Conservation (phyloP, 805 yeast species). For the Isabelozyma gotoi region DNA sequence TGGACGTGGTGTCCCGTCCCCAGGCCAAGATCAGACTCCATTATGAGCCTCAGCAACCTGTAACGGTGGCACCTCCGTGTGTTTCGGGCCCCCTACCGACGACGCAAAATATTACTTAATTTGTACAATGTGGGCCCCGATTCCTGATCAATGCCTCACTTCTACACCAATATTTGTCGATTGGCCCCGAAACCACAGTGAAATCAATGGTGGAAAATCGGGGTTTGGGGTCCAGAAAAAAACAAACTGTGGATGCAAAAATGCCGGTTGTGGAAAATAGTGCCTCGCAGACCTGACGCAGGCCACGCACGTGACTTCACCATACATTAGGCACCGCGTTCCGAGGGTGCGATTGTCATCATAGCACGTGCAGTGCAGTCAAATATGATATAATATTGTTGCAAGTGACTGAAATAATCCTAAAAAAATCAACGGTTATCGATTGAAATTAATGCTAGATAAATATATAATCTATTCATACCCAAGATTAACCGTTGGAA, state of each 20-base stretch:
- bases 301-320: background rate
- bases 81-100: too few relatives aligned
- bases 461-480: background rate
- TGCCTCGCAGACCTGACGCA: too few relatives aligned
- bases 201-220: too few relatives aligned
- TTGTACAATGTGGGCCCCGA: too few relatives aligned
- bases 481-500: too few relatives aligned
- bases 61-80: too few relatives aligned
- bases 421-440: background rate
- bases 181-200: background rate
- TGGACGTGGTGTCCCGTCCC: too few relatives aligned
- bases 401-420: background rate
- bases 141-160: too few relatives aligned
- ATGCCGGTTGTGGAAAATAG: background rate
- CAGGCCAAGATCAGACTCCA: too few relatives aligned
- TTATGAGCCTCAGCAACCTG: too few relatives aligned
- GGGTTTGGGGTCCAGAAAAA: background rate
- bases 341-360: background rate
- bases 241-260: background rate
- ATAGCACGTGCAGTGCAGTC: background rate
- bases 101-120: too few relatives aligned
- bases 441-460: background rate
- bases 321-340: background rate
- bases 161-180: too few relatives aligned
- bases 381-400: background rate